Conservation (phyloP, 1,139 yeast genomes). For the Lipomyces yarrowii region DNA sequence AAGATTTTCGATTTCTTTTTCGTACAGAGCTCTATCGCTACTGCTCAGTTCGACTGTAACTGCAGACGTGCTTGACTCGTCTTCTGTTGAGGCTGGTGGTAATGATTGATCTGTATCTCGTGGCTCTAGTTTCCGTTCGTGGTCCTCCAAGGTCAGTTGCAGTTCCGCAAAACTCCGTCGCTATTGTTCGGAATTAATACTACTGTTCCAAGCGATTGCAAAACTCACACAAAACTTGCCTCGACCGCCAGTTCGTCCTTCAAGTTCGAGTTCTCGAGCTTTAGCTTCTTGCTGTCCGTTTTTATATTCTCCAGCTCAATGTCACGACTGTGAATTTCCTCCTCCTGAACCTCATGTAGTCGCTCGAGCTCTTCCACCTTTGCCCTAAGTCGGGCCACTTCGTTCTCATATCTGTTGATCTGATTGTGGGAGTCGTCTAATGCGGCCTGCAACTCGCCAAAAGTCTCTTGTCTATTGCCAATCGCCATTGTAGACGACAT, state of each 20-base stretch:
- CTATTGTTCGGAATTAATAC: background rate
- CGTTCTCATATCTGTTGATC: background rate
- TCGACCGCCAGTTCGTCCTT: background rate
- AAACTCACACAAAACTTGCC: background rate
- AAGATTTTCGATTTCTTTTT: slow-evolving; percentile 17
- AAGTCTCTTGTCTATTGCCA: background rate
- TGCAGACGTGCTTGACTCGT: background rate
- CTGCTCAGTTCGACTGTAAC: background rate
- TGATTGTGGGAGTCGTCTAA: background rate
- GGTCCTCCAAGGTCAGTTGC: background rate
- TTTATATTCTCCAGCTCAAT: slow-evolving; percentile 2
- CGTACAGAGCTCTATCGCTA: slow-evolving; percentile 2
- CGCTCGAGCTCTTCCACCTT: slow-evolving; percentile 11
- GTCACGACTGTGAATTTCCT: slow-evolving; percentile 6
- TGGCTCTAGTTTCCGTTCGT: background rate
- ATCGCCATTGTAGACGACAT: background rate
- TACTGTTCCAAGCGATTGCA: background rate
- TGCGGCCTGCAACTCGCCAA: background rate
- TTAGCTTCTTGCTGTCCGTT: background rate
- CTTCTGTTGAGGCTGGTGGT: background rate
- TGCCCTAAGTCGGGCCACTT: background rate
- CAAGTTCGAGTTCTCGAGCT: background rate
- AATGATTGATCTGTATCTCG: background rate
- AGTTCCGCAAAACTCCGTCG: slow-evolving; percentile 1
- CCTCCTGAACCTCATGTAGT: slow-evolving; percentile 14